Evolutionary conservation across 352 stramenopile genomes (phyloP).

Genomic region (Aphanomyces euteiches): DNA sequence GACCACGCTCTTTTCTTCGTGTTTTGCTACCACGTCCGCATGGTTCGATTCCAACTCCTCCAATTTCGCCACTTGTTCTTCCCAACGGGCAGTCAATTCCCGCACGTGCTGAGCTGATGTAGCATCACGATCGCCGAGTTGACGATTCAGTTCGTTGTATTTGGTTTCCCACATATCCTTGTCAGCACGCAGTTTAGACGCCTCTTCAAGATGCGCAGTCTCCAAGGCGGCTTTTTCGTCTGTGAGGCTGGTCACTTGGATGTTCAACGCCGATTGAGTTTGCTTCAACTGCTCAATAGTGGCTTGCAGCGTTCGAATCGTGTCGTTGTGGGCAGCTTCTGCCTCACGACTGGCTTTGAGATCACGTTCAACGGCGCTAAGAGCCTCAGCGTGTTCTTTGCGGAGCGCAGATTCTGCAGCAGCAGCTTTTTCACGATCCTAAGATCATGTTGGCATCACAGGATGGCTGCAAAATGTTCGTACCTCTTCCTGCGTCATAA

Average conservation of each 20-base stretch:
- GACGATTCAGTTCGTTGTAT: background rate
- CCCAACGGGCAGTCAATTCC: background rate
- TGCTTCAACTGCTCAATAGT: too few relatives aligned
- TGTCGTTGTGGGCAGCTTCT: background rate
- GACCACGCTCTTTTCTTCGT: background rate
- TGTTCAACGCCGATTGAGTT: too few relatives aligned
- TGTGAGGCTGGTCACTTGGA: too few relatives aligned
- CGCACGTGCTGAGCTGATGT: background rate
- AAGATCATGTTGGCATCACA: background rate
- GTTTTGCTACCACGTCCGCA: background rate
- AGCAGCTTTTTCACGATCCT: background rate
- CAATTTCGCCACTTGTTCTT: background rate
- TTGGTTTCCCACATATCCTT: conserved; percentile 1
- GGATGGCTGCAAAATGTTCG: background rate
- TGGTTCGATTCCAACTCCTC: background rate
- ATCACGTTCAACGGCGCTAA: background rate
- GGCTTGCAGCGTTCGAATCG: too few relatives aligned
- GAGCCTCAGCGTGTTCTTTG: background rate
- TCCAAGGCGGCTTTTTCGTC: background rate
- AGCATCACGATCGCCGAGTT: background rate
- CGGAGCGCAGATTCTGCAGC: background rate
- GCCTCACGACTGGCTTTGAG: background rate
- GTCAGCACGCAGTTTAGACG: background rate
- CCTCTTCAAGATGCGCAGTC: background rate
- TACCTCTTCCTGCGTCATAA: conserved; percentile 9